Conservation (phyloP, 148 eudicot genomes). For the Rhododendron simsii region DNA sequence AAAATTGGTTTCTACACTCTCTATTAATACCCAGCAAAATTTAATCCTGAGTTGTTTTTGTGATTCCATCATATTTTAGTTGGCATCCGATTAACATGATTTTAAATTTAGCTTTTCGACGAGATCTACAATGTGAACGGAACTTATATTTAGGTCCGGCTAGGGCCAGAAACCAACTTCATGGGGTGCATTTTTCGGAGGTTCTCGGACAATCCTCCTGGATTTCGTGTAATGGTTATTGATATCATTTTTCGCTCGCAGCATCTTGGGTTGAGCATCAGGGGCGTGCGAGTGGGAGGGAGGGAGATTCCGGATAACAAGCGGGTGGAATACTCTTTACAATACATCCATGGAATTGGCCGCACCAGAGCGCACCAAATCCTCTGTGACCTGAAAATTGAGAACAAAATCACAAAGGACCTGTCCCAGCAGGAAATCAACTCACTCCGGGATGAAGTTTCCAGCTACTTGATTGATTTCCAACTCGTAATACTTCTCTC, state of each 20-base stretch:
- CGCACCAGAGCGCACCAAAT: conserved; percentile 43
- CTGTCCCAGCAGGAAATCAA: conserved; percentile 52
- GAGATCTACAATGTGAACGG: background rate
- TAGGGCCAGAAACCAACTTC: background rate
- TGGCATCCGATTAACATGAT: background rate
- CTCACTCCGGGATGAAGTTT: conserved; percentile 43
- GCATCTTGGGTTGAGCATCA: conserved; percentile 34
- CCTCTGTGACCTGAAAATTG: conserved; percentile 43
- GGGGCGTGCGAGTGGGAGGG: conserved; percentile 59
- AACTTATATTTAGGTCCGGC: background rate
- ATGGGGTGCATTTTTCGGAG: background rate
- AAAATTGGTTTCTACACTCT: background rate
- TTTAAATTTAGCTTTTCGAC: background rate
- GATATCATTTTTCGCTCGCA: conserved; percentile 5
- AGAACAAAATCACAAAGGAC: conserved; percentile 53
- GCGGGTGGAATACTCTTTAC: conserved; percentile 50
- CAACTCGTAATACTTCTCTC: conserved; percentile 36
- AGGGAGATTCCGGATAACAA: conserved; percentile 51
- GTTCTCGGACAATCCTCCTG: background rate
- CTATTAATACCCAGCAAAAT: background rate
- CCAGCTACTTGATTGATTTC: conserved; percentile 56
- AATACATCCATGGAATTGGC: conserved; percentile 60
- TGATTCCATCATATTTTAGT: background rate
- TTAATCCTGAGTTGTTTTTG: no score
- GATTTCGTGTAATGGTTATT: background rate